These are phyloP conservation scores for Lasiosphaeriaceae sp. DNA, from an alignment of 495 filamentous ascomycete species.

Conservation along the genomic window DNA sequence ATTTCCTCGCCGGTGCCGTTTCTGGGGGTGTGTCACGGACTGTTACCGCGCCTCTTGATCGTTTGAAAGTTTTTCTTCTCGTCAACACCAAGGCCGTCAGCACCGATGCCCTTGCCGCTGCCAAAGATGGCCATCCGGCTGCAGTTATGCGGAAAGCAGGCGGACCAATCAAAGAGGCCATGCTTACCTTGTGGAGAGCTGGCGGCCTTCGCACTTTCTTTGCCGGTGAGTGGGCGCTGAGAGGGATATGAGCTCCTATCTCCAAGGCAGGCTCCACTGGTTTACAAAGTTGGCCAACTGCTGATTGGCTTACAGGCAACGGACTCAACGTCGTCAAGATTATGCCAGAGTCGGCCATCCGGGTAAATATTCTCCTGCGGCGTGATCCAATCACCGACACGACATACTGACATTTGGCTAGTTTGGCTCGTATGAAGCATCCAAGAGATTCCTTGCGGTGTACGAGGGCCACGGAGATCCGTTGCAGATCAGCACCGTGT, in stretches of 20 bases:
- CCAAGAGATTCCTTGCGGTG: constrained; percentile 80
- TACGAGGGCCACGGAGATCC: constrained; percentile 88
- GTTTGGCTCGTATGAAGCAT: constrained; percentile 94
- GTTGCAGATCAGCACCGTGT: constrained; percentile 69
- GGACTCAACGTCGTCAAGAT: constrained; percentile 96
- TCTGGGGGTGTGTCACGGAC: constrained; percentile 91
- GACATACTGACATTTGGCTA: constrained; percentile 24
- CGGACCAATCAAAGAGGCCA: constrained; percentile 65
- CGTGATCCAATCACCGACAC: not conserved
- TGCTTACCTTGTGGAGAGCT: constrained; percentile 71
- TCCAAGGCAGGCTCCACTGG: not conserved
- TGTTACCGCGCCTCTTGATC: constrained; percentile 90
- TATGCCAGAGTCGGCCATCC: constrained; percentile 96
- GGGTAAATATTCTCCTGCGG: constrained; percentile 26
- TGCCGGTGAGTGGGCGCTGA: constrained; percentile 62
- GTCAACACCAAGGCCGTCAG: constrained; percentile 70
- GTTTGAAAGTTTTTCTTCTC: constrained; percentile 95
- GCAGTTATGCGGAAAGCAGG: constrained; percentile 62
- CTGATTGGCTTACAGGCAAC: constrained; percentile 65
- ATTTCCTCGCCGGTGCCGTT: constrained; percentile 91
- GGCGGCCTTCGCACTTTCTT: constrained; percentile 93
- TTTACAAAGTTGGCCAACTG: not conserved
- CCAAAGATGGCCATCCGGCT: constrained; percentile 66
- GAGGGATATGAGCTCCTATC: not conserved
- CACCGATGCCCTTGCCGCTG: constrained; percentile 57